Evolutionary conservation across 2,329 filamentous ascomycete genomes (phyloP).

Genomic region (Penicillium olsonii): DNA sequence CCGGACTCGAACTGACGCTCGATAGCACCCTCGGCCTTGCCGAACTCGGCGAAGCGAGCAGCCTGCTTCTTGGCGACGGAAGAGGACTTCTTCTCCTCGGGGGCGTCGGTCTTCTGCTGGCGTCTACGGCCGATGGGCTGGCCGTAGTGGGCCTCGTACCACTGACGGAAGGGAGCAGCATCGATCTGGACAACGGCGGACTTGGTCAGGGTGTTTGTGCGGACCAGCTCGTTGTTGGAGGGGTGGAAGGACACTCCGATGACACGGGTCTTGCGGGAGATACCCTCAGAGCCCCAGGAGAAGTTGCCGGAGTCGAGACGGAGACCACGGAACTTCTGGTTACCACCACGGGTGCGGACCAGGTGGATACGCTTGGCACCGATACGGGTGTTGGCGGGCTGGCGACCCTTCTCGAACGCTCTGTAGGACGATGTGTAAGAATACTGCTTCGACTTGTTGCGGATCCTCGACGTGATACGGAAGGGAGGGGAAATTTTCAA

Average conservation of each 20-base stretch:
- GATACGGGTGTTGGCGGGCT: constrained; percentile 99
- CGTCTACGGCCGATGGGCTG: constrained; percentile 83
- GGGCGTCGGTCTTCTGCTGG: constrained; percentile 68
- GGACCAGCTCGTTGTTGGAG: constrained; percentile 99
- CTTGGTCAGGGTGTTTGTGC: constrained; percentile 99
- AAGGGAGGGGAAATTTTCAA: constrained; percentile 42
- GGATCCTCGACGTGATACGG: neutral
- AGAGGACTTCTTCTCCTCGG: constrained; percentile 87
- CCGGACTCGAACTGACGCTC: constrained; percentile 99
- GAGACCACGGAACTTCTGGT: constrained; percentile 99
- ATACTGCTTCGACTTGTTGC: constrained; percentile 31
- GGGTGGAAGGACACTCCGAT: constrained; percentile 98
- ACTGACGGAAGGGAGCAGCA: constrained; percentile 98
- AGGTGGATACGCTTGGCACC: constrained; percentile 94
- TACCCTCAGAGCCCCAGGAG: constrained; percentile 97
- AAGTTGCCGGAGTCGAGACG: constrained; percentile 99
- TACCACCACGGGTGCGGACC: constrained; percentile 95
- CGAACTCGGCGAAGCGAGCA: constrained; percentile 73
- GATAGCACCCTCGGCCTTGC: constrained; percentile 89
- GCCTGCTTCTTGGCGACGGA: constrained; percentile 95
- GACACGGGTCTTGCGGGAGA: constrained; percentile 98
- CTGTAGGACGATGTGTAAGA: constrained; percentile 73
- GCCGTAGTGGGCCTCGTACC: constrained; percentile 99
- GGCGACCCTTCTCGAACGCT: constrained; percentile 99
- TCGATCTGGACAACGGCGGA: constrained; percentile 98